These are phyloP conservation scores for Candida takata DNA, from an alignment of 805 yeast genomes.

Conservation along the genomic window DNA sequence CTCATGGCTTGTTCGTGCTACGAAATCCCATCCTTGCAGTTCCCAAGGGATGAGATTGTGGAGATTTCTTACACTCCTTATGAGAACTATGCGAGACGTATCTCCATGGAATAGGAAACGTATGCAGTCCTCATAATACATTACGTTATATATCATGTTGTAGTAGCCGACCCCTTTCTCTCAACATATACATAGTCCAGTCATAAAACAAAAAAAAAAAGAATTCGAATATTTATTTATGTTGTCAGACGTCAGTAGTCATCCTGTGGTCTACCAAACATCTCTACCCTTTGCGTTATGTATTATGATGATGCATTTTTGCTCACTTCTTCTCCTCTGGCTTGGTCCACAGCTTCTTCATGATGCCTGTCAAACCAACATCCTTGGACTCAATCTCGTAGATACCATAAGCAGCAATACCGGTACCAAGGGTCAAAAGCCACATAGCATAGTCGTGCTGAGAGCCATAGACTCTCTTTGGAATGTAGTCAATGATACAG, in stretches of 20 bases:
- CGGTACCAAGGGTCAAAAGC: slow-evolving; percentile 66
- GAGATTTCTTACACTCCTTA: slow-evolving; percentile 87
- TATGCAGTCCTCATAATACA: too few species aligned
- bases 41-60: slow-evolving; percentile 76
- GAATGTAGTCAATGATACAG: slow-evolving; percentile 91
- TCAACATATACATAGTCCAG: too few species aligned
- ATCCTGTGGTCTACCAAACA: background rate
- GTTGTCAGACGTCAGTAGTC: too few species aligned
- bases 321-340: slow-evolving; percentile 10
- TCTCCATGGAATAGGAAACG: slow-evolving; percentile 30
- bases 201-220: too few species aligned
- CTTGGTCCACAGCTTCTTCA: slow-evolving; percentile 52
- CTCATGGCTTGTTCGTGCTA: slow-evolving; percentile 84
- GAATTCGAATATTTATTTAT: too few species aligned
- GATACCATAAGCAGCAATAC: slow-evolving; percentile 67
- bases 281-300: background rate
- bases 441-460: slow-evolving; percentile 65
- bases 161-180: too few species aligned
- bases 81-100: slow-evolving; percentile 57
- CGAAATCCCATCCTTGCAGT: slow-evolving; percentile 76
- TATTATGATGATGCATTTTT: too few species aligned
- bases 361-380: slow-evolving; percentile 67
- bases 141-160: too few species aligned
- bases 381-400: slow-evolving; percentile 76
- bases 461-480: slow-evolving; percentile 74